Evolutionary conservation across 768 basidiomycete genomes (phyloP).

Genomic region (Asterophora lycoperdoides): DNA sequence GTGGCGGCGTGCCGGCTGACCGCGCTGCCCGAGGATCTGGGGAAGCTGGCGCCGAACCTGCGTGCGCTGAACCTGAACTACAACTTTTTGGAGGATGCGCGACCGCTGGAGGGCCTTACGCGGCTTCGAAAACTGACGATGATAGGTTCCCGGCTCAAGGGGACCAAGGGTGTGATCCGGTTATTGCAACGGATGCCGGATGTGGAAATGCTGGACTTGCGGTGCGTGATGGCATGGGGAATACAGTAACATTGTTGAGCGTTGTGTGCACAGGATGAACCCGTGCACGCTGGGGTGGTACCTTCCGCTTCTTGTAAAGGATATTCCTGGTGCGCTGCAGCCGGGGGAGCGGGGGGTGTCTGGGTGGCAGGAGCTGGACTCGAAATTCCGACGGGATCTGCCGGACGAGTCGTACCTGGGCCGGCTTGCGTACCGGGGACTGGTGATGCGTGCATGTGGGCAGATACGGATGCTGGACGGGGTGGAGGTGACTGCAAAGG

Average conservation of each 20-base stretch:
- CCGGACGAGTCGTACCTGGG: conserved; percentile 87
- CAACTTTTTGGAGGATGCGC: conserved; percentile 83
- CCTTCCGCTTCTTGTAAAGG: conserved; percentile 75
- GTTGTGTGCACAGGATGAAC: conserved; percentile 63
- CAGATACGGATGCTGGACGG: conserved; percentile 79
- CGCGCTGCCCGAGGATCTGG: conserved; percentile 64
- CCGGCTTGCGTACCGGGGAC: conserved; percentile 83
- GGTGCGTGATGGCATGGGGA: too few species aligned
- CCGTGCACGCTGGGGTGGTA: conserved; percentile 97
- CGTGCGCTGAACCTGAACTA: conserved; percentile 94
- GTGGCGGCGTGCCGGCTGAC: conserved; percentile 81
- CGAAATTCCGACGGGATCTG: conserved; percentile 82
- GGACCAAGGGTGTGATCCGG: conserved; percentile 68
- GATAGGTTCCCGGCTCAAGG: conserved; percentile 79
- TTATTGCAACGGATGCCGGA: conserved; percentile 68
- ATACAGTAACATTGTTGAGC: conserved; percentile 4
- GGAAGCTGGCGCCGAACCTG: conserved; percentile 71
- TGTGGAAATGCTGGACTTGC: conserved; percentile 87
- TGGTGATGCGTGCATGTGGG: conserved; percentile 74
- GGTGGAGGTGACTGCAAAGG: conserved; percentile 75
- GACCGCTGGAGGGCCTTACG: conserved; percentile 63
- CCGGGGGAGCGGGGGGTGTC: conserved; percentile 38
- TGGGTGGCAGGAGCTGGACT: conserved; percentile 76
- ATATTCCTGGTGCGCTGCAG: conserved; percentile 62
- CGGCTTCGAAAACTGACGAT: conserved; percentile 81